Conservation (phyloP, 2,329 filamentous ascomycete genomes). For the Colletotrichum orbiculare region DNA sequence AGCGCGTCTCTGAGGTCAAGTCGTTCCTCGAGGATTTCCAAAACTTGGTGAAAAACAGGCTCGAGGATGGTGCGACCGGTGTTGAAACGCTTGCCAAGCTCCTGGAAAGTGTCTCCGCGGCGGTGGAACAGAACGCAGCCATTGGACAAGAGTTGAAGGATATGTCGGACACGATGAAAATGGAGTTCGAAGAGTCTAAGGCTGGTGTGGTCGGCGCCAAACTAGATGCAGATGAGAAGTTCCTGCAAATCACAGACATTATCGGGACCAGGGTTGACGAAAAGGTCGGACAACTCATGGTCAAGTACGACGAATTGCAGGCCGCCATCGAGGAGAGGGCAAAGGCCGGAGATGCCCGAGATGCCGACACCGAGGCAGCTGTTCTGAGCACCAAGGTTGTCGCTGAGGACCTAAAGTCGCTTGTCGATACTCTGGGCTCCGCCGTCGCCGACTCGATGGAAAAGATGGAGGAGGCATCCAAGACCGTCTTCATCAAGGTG, state of each 20-base stretch:
- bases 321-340: conserved; percentile 78
- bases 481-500: conserved; percentile 85
- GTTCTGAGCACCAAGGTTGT: conserved; percentile 80
- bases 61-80: conserved; percentile 79
- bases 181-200: conserved; percentile 89
- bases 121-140: conserved; percentile 66
- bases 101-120: conserved; percentile 74
- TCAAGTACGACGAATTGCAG: conserved; percentile 90
- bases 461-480: conserved; percentile 87
- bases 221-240: conserved; percentile 85
- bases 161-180: conserved; percentile 79
- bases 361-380: conserved; percentile 78
- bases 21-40: conserved; percentile 81
- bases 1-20: conserved; percentile 84
- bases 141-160: conserved; percentile 74
- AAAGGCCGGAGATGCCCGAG: conserved; percentile 78
- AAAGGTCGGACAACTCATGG: conserved; percentile 79
- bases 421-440: conserved; percentile 86
- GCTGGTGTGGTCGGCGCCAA: conserved; percentile 83
- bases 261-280: conserved; percentile 69
- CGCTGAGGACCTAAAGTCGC: conserved; percentile 86
- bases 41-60: conserved; percentile 77
- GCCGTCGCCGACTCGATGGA: conserved; percentile 85
- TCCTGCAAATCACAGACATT: conserved; percentile 66
- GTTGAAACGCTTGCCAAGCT: conserved; percentile 79